Base-by-base conservation (phyloP, 129 eudicot species). In the Saposhnikovia divaricata region DNA sequence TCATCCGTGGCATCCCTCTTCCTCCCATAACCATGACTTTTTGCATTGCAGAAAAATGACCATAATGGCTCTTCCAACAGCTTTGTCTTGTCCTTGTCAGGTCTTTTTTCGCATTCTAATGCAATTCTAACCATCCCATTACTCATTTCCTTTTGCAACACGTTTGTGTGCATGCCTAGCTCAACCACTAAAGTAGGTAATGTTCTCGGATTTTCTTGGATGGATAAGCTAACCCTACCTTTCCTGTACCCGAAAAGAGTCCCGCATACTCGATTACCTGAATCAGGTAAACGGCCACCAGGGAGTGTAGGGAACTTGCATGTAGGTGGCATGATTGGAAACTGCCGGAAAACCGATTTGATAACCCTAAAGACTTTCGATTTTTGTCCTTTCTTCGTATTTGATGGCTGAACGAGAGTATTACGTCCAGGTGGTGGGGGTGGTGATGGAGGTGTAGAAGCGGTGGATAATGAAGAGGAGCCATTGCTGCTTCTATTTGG, bases 21-120 rank as follows among this genome's bases (percentile, higher is more conserved):
- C 46, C 87, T 85, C 28, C 88, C 96, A 4, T 82, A 86, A 6
- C 97, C 97, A 2, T 38, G 78, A 23, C 90, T 93, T 65, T 88
- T 93, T 44, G 97, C 96, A 47, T 93, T 93, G 38, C 91, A 89
- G 78, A 72, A 91, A 87, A 89, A 84, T 14, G 90, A 79, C 98
- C 98, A 93, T 11, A 87, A 43, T 0, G 93, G 93, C 84, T 88
- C 98, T 4, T 89, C 96, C 59, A 93, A 25, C 9, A 91, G 87
- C 80, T 88, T 85, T 11, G 45, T 78, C 80, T 85, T 86, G 15
- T 87, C 92, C 48, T 87, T 87, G 0, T 89, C 93, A 1, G 74
- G 23, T 66, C 80, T 48, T 69, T 91, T 91, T 25, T 91, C 96
- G 74, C 93, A 89, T 81, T 93, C 98, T 51, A 93, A 74, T 23